Evolutionary conservation across 2,329 filamentous ascomycete genomes (phyloP).

Genomic region (Beauveria brongniartii): DNA sequence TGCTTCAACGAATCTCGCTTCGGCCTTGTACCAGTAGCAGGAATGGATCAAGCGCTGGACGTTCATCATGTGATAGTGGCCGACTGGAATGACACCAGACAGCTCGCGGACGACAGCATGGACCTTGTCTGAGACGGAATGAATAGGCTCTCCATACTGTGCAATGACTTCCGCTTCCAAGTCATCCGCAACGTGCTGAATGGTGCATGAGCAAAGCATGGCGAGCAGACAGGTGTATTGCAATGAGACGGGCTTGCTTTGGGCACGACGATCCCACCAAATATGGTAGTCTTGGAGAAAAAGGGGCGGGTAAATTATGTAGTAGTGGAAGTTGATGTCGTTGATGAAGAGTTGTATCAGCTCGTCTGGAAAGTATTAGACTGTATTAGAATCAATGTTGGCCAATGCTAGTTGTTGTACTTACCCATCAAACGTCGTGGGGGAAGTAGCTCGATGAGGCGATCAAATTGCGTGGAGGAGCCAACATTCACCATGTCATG

Average conservation of each 20-base stretch:
- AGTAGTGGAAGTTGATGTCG: conserved; percentile 26
- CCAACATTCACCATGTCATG: conserved; percentile 15
- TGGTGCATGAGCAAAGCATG: conserved; percentile 22
- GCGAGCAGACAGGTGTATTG: conserved; percentile 23
- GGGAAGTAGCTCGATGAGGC: conserved; percentile 19
- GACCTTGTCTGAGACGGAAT: conserved; percentile 19
- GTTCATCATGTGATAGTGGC: conserved; percentile 21
- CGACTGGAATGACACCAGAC: conserved; percentile 19
- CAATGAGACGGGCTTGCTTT: conserved; percentile 17
- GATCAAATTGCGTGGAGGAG: conserved; percentile 18
- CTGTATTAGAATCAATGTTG: background rate
- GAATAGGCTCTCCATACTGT: conserved; percentile 15
- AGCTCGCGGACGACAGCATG: conserved; percentile 21
- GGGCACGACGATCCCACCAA: conserved; percentile 22
- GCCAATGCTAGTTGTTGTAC: background rate
- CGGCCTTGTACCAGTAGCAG: conserved; percentile 26
- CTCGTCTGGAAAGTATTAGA: conserved; percentile 16
- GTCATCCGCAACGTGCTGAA: conserved; percentile 21
- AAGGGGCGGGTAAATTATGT: conserved; percentile 23
- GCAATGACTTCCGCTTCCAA: conserved; percentile 16
- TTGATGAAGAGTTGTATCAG: conserved; percentile 22
- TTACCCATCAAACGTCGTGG: conserved; percentile 20
- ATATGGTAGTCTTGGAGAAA: conserved; percentile 23
- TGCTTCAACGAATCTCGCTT: conserved; percentile 23
- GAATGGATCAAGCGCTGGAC: conserved; percentile 24